A percentile compares a stretch with the other conserved stretches of the same genome.
Conservation (phyloP, 495 filamentous ascomycete genomes). For the Penicillium soppii region DNA sequence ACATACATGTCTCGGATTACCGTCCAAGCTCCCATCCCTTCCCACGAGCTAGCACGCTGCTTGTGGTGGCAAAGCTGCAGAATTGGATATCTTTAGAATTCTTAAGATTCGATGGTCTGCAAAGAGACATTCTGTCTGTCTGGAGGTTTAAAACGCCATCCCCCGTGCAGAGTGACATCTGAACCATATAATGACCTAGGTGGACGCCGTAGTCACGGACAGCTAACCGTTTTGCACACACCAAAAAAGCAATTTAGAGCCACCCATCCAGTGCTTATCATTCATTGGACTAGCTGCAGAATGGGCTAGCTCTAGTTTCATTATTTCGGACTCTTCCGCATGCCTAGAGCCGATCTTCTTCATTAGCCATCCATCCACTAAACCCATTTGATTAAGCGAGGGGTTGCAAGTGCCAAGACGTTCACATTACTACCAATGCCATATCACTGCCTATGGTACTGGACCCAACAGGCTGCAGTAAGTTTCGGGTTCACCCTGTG, state of each 20-base stretch:
- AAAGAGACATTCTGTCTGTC: background rate
- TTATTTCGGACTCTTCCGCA: background rate
- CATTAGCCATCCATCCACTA: background rate
- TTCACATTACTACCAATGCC: background rate
- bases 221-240: background rate
- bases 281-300: conserved; percentile 1
- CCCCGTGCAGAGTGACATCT: background rate
- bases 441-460: too few species aligned
- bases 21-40: conserved; percentile 5
- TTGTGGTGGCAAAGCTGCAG: background rate
- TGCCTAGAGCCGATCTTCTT: conserved; percentile 1
- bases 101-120: background rate
- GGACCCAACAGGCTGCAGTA: background rate
- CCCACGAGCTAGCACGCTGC: background rate
- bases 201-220: background rate
- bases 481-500: background rate
- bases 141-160: too few species aligned
- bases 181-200: background rate
- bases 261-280: background rate
- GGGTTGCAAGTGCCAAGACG: background rate
- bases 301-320: conserved; percentile 5
- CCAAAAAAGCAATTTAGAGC: background rate
- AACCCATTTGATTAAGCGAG: too few species aligned
- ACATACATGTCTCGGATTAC: conserved; percentile 1
- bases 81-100: conserved; percentile 4